phyloP scores from a whole-genome alignment of 169 alveolate genomes.

The Cystoisospora suis region DNA sequence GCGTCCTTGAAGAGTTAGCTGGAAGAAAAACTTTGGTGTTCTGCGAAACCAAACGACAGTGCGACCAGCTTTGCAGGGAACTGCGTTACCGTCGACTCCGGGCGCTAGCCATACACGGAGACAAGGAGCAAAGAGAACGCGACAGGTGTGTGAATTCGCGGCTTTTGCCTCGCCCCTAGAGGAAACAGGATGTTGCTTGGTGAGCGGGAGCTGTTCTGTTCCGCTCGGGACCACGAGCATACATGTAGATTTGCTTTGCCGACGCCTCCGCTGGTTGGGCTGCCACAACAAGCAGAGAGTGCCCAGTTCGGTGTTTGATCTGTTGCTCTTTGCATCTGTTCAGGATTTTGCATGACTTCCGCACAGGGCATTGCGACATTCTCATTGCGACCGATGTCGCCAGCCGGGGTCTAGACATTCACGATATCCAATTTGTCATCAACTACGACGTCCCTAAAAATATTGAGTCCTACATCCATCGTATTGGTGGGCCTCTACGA shows the following conservation, averaged over 20 bases:
- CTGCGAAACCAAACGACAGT: conserved; percentile 74
- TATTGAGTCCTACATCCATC: conserved; percentile 93
- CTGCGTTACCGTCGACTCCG: conserved; percentile 89
- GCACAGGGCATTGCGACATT: conserved; percentile 76
- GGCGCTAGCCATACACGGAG: conserved; percentile 96
- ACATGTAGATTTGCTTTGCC: no score
- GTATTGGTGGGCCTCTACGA: conserved; percentile 65
- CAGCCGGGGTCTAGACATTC: conserved; percentile 94
- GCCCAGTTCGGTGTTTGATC: background rate
- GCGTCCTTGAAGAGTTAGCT: background rate
- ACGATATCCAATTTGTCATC: conserved; percentile 90
- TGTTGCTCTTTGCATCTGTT: background rate
- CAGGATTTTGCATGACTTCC: conserved; percentile 68
- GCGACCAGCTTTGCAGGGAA: conserved; percentile 88
- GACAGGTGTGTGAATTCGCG: conserved; percentile 79
- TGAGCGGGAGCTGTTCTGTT: no score
- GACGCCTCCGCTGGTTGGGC: no score
- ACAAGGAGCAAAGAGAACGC: conserved; percentile 93
- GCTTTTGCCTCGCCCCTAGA: no score
- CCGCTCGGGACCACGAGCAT: no score
- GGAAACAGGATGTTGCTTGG: no score
- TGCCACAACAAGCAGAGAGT: no score
- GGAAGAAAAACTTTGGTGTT: conserved; percentile 44
- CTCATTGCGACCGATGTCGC: conserved; percentile 93
- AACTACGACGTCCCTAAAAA: conserved; percentile 95